phyloP scores from a whole-genome alignment of 2,329 filamentous ascomycete species.

The Blumeria graminis region DNA sequence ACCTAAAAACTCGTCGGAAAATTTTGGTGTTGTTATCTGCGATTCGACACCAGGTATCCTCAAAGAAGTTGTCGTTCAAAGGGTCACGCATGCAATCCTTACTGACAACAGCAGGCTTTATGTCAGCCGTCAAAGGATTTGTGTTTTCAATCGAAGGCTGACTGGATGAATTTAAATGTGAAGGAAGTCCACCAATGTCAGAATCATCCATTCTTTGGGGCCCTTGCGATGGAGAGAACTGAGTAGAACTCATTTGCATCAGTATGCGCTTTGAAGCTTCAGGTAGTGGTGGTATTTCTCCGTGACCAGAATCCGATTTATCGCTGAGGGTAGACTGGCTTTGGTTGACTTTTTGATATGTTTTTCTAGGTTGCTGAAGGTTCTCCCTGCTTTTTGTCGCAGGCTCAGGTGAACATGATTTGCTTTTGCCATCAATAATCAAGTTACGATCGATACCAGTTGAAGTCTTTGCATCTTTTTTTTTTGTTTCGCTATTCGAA shows the following conservation, averaged over 20 bases:
- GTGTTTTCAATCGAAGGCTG: conserved; percentile 21
- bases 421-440: not conserved
- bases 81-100: conserved; percentile 93
- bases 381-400: not conserved
- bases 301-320: conserved; percentile 17
- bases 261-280: conserved; percentile 34
- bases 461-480: not conserved
- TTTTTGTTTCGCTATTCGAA: not conserved
- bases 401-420: no score
- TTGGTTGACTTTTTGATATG: conserved; percentile 14
- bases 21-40: conserved; percentile 91
- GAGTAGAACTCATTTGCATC: conserved; percentile 40
- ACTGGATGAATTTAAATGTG: conserved; percentile 28
- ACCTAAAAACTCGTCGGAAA: conserved; percentile 81
- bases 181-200: conserved; percentile 56
- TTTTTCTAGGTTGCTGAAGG: conserved; percentile 24
- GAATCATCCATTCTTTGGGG: conserved; percentile 52
- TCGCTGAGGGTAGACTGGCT: conserved; percentile 5
- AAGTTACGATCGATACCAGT: not conserved
- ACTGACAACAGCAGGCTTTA: conserved; percentile 49
- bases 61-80: conserved; percentile 54
- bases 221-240: conserved; percentile 43
- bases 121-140: conserved; percentile 36
- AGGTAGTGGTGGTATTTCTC: conserved; percentile 33
- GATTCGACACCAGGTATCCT: conserved; percentile 67